These are phyloP conservation scores for Daldinia concentrica DNA, from an alignment of 495 filamentous ascomycete species.

Conservation along the genomic window DNA sequence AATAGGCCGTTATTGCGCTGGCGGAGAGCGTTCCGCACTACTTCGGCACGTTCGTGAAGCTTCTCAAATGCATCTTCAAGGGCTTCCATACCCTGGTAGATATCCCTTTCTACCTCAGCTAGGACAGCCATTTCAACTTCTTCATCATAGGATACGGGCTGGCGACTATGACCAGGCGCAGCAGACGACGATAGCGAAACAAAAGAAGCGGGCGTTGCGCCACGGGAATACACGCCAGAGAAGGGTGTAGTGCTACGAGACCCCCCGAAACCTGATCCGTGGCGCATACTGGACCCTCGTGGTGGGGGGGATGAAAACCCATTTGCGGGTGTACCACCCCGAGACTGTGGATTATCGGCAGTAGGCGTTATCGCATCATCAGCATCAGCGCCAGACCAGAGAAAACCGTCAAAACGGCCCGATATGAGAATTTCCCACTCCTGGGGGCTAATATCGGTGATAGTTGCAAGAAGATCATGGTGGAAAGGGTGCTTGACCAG, in stretches of 20 bases:
- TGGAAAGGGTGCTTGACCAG: slow-evolving; percentile 83
- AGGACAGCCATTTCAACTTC: slow-evolving; percentile 90
- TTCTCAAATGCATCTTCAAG: slow-evolving; percentile 96
- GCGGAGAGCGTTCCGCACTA: slow-evolving; percentile 79
- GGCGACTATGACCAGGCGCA: slow-evolving; percentile 49
- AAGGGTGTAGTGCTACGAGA: slow-evolving; percentile 52
- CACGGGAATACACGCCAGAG: slow-evolving; percentile 47
- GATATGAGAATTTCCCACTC: slow-evolving; percentile 98
- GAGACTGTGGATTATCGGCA: slow-evolving; percentile 58
- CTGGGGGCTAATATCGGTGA: slow-evolving; percentile 82
- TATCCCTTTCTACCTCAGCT: slow-evolving; percentile 91
- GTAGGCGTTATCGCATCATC: slow-evolving; percentile 52
- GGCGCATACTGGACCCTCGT: slow-evolving; percentile 43
- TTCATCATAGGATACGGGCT: slow-evolving; percentile 84
- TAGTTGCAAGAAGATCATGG: slow-evolving; percentile 86
- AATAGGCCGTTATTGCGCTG: slow-evolving; percentile 81
- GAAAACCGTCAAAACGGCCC: slow-evolving; percentile 95
- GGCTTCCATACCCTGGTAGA: slow-evolving; percentile 91
- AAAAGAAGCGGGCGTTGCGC: slow-evolving; percentile 54
- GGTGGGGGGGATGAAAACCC: slow-evolving; percentile 53
- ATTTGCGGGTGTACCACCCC: slow-evolving; percentile 63
- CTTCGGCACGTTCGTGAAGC: slow-evolving; percentile 84
- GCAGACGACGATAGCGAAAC: slow-evolving; percentile 54
- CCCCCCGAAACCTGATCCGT: slow-evolving; percentile 40
- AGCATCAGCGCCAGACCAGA: slow-evolving; percentile 90